Evolutionary conservation across 345 rosid species (phyloP), one percentile per base, ranked within the genome.

Genomic region (Balakata baccata): DNA sequence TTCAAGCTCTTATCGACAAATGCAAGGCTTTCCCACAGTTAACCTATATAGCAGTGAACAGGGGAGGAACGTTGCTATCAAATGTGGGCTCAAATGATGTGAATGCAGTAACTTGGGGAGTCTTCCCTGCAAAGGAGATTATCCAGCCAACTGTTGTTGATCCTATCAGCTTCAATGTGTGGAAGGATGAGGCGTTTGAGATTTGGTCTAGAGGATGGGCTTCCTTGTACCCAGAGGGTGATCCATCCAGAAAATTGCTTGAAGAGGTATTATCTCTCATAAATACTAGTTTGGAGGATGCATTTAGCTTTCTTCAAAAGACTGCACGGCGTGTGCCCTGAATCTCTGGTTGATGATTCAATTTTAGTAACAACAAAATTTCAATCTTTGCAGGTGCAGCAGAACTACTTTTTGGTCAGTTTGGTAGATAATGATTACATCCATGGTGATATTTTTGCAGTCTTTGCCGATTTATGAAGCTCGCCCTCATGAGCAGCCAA

Each of bases 151-250:
- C 99, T 0, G 90, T 92, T n/a, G 99, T 91, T 63, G 99, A 95
- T 80, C 96, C 98, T 17, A 79, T 90, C 53, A 95, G 99, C 84
- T 95, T 95, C 81, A 69, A 73, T 74, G 90, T 91, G 66, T 95
- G 97, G 99, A 95, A 95, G 86, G 99, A 95, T 16, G 98, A 95
- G 80, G 99, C 99, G 2, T 95, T 95, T n/a, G 96, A 89, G 75
- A 91, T 89, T 62, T 95, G 99, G 98, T 80, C 97, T 53, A 87
- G 87, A 84, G 85, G 85, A 70, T 95, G 99, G 99, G 96, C 93
- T 75, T 43, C 80, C 63, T 75, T 88, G 82, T 95, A 88, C 84
- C 85, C 91, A 0, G 96, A 89, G 64, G 93, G 85, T 11, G 97
- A 90, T 64, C 75, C 85, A 9, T 83, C 97, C 13, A 82, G 77